phyloP scores from a whole-genome alignment of 2,329 filamentous ascomycete genomes.

The Botrytis tulipae region DNA sequence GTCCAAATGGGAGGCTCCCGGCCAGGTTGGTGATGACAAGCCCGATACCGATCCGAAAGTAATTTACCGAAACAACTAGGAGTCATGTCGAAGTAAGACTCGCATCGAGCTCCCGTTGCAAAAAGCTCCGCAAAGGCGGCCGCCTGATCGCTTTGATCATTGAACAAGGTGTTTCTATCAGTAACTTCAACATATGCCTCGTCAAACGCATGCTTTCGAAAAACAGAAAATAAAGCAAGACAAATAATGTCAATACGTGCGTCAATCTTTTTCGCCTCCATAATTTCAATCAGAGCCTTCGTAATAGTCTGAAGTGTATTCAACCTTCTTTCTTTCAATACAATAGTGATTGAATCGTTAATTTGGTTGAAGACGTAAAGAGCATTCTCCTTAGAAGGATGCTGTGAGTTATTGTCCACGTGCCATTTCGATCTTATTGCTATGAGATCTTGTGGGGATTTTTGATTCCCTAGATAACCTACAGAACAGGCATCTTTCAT shows the following conservation, averaged over 20 bases:
- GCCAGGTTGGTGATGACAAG: constrained; percentile 41
- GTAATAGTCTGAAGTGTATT: constrained; percentile 9
- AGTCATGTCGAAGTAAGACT: constrained; percentile 58
- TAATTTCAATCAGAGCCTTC: constrained; percentile 10
- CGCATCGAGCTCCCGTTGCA: constrained; percentile 60
- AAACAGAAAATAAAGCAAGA: constrained; percentile 56
- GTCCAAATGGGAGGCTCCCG: constrained; percentile 30
- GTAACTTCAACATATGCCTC: constrained; percentile 63
- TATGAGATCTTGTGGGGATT: constrained; percentile 41
- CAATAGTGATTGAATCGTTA: constrained; percentile 29
- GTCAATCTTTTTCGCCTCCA: constrained; percentile 39
- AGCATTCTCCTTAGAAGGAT: constrained; percentile 40
- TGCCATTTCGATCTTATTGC: constrained; percentile 45
- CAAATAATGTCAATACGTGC: constrained; percentile 53
- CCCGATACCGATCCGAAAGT: constrained; percentile 45
- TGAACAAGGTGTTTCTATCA: constrained; percentile 60
- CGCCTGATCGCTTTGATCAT: constrained; percentile 59
- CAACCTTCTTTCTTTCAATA: constrained; percentile 26
- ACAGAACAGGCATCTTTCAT: constrained; percentile 42
- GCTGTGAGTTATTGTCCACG: constrained; percentile 40
- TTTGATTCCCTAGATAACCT: constrained; percentile 43
- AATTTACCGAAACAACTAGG: constrained; percentile 48
- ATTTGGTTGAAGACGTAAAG: constrained; percentile 43
- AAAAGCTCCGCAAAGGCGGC: constrained; percentile 63
- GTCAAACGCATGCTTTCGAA: constrained; percentile 56